Base-by-base conservation (phyloP, 2,329 filamentous ascomycete genomes). In the Diaporthe sp. region DNA sequence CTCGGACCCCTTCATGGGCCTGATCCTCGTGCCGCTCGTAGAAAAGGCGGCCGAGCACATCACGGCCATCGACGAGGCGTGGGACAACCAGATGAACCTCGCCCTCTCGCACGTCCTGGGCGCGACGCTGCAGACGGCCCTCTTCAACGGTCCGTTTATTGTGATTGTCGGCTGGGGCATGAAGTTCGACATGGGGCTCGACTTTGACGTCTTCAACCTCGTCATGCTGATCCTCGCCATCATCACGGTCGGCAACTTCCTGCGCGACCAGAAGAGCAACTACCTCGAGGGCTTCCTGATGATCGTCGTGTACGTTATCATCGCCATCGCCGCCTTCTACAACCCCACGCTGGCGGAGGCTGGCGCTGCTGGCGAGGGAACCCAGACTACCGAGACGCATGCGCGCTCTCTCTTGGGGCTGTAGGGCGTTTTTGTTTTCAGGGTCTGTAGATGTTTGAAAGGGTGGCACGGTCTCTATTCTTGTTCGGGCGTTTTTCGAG, bases 1-100 rank as follows among this genome's bases (percentile, higher is more conserved):
- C 53, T 73, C 76, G 19, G 76, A 77, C 34, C 72, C 76, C n/a
- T 77, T 77, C 55, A 89, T 91, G 84, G 89, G 94, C 80, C 86
- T 97, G 51, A 96, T 97, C 78, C 88, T 97, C 0, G 90, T 97
- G 7, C 93, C 94, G 5, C 88, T 97, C 0, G 94, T 97, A 8
- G 95, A 97, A 82, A 97, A 98, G 84, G 92, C 94, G 3, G 94
- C 95, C 17, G 95, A 97, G 83, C 95, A 97, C 84, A 86, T 97
- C 62, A 96, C 94, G 2, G 94, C 94, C 57, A 88, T 97, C 75
- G 94, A 97, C 79, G 95, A 97, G 87, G 95, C 95, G 34, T 96
- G 92, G 88, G 93, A 95, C 79, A 91, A 94, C 82, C 92, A 93
- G 82, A 95, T 96, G 88, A 97, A 97, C 85, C 93, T 96, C 83